phyloP scores from a whole-genome alignment of 805 yeast genomes.

The Zygotorulaspora florentina region DNA sequence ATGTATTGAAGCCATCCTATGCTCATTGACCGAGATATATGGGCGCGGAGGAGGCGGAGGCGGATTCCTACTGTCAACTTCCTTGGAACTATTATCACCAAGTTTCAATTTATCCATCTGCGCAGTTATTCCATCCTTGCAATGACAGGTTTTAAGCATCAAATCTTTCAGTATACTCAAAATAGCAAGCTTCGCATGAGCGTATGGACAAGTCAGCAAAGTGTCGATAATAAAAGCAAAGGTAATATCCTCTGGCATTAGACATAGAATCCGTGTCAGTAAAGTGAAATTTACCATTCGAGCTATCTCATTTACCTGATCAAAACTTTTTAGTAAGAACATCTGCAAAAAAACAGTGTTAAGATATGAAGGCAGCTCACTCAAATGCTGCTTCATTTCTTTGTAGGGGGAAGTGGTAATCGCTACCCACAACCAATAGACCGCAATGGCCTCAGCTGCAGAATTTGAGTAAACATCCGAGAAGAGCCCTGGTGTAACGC shows the following conservation, averaged over 20 bases:
- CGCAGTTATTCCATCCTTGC: conserved; percentile 5
- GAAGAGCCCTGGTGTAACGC: conserved; percentile 39
- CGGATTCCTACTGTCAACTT: conserved; percentile 3
- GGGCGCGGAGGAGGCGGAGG: conserved; percentile 19
- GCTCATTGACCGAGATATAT: conserved; percentile 41
- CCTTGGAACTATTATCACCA: neutral
- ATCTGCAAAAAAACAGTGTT: conserved; percentile 41
- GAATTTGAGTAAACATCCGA: conserved; percentile 20
- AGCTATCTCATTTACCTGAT: conserved; percentile 36
- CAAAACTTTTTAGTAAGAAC: conserved; percentile 38
- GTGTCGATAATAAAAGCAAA: conserved; percentile 63
- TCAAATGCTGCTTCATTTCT: conserved; percentile 17
- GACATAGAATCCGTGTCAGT: conserved; percentile 57
- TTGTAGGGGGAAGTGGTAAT: conserved; percentile 23
- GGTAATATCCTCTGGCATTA: conserved; percentile 51
- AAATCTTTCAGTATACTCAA: conserved; percentile 70
- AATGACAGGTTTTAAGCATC: conserved; percentile 37
- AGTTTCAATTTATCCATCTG: conserved; percentile 8
- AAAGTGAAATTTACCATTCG: conserved; percentile 52
- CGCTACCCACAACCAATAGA: conserved; percentile 39
- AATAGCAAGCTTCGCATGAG: conserved; percentile 52
- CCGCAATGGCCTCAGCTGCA: conserved; percentile 28
- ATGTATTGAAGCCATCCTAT: conserved; percentile 41
- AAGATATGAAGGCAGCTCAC: conserved; percentile 32
- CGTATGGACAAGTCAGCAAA: conserved; percentile 61